Percentiles rank a stretch among this genome's conserved stretches.
phyloP scores from a whole-genome alignment of 345 rosid genomes.

The Melastoma malabathricum region DNA sequence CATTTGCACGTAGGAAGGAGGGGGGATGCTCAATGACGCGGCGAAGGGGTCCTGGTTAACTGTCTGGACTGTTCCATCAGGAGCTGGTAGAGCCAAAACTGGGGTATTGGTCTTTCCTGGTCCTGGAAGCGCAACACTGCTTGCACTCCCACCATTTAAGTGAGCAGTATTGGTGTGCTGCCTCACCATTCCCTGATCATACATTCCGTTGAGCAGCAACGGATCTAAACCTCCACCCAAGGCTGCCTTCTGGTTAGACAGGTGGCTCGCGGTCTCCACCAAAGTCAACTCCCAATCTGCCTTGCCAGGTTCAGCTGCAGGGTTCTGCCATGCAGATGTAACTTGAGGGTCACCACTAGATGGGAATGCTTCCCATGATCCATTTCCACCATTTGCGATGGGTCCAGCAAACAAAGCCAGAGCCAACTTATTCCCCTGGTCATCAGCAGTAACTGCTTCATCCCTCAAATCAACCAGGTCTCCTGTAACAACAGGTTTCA shows the following conservation, averaged over 20 bases:
- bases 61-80: constrained; percentile 49
- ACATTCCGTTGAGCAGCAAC: constrained; percentile 71
- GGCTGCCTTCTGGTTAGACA: constrained; percentile 60
- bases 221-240: constrained; percentile 77
- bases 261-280: constrained; percentile 70
- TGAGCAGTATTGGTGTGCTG: constrained; percentile 63
- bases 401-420: constrained; percentile 66
- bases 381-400: constrained; percentile 26
- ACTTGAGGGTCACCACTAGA: constrained; percentile 39
- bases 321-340: constrained; percentile 69
- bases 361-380: constrained; percentile 81
- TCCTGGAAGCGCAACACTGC: constrained; percentile 64
- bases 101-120: constrained; percentile 34
- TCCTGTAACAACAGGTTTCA: constrained; percentile 28
- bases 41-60: constrained; percentile 58
- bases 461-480: constrained; percentile 81
- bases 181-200: constrained; percentile 85
- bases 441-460: constrained; percentile 54
- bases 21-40: constrained; percentile 46
- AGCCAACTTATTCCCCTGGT: constrained; percentile 79
- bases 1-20: constrained; percentile 74
- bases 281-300: constrained; percentile 94
- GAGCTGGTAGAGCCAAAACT: constrained; percentile 66
- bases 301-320: constrained; percentile 75
- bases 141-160: constrained; percentile 69